Evolutionary conservation across 2,329 filamentous ascomycete species (phyloP).

Genomic region (Ophiosphaerella herpotricha): DNA sequence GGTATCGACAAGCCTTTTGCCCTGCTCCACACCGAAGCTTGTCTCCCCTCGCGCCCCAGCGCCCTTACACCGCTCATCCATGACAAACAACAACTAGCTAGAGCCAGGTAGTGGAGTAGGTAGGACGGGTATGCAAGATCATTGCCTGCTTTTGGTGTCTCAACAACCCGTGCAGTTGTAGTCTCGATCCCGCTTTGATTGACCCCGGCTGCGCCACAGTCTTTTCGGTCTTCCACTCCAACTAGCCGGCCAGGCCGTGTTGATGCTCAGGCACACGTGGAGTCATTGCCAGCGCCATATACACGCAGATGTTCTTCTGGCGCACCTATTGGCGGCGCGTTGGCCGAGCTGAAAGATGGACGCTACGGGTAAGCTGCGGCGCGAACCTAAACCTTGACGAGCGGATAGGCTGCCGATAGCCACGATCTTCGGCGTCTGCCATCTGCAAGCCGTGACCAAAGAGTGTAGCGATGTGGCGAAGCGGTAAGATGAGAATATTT

Average conservation of each 20-base stretch:
- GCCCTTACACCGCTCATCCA: constrained; percentile 8
- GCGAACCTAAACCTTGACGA: constrained; percentile 6
- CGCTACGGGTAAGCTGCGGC: constrained; percentile 14
- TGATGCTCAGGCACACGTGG: constrained; percentile 8
- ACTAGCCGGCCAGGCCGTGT: background rate
- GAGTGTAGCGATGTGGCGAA: no score
- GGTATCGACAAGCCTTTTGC: constrained; percentile 21
- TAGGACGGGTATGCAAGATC: no score
- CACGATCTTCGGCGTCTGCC: no score
- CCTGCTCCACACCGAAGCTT: constrained; percentile 18
- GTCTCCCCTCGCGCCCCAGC: constrained; percentile 9
- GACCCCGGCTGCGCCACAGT: constrained; percentile 1
- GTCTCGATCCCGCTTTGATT: background rate
- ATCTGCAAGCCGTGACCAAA: background rate
- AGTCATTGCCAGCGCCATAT: background rate
- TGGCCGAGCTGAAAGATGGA: constrained; percentile 5
- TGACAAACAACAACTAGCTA: constrained; percentile 7
- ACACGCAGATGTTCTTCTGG: background rate
- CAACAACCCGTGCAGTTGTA: no score
- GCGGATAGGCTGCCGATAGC: background rate
- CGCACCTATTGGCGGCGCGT: no score
- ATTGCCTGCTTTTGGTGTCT: no score
- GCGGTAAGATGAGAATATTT: no score
- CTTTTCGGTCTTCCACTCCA: background rate
- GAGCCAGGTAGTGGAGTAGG: background rate